Percentiles rank a stretch among this genome's conserved stretches.
Evolutionary conservation across 768 basidiomycete species (phyloP).

Genomic region (Clavaria fumosa): DNA sequence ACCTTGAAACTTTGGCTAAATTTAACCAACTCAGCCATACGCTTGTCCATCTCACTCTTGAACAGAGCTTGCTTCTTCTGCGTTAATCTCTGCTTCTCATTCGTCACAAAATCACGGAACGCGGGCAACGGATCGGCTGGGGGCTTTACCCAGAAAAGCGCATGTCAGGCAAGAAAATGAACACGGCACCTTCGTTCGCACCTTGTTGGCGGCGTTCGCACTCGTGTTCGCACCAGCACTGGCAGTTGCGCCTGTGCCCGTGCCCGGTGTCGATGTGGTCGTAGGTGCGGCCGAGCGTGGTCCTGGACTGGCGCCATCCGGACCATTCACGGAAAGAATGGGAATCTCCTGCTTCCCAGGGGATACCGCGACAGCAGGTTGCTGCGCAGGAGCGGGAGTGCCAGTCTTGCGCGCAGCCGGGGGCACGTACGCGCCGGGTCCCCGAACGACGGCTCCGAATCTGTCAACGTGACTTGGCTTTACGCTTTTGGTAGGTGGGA

Average conservation of each 20-base stretch:
- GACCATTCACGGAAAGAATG: constrained; percentile 61
- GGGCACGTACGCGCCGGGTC: constrained; percentile 83
- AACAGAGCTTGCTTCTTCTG: constrained; percentile 81
- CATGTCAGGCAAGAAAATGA: constrained; percentile 4
- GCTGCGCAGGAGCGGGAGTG: constrained; percentile 15
- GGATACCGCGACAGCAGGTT: constrained; percentile 18
- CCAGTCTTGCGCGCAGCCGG: constrained; percentile 64
- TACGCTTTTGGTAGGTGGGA: constrained; percentile 7
- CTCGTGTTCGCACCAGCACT: no score
- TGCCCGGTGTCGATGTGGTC: constrained; percentile 42
- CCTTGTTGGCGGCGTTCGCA: constrained; percentile 4
- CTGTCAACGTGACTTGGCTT: constrained; percentile 25
- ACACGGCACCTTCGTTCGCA: background rate
- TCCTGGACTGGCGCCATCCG: constrained; percentile 41
- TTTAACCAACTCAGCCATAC: constrained; percentile 82
- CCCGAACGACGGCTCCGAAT: constrained; percentile 84
- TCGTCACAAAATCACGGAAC: constrained; percentile 86
- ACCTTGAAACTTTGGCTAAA: constrained; percentile 96
- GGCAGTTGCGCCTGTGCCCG: no score
- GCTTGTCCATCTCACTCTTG: constrained; percentile 90
- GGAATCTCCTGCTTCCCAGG: constrained; percentile 43
- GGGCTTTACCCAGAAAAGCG: constrained; percentile 25
- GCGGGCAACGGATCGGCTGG: constrained; percentile 65
- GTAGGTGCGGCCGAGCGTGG: constrained; percentile 49
- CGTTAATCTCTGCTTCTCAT: constrained; percentile 78